Base-by-base conservation (phyloP, 176 grass and related monocot genomes). In the Alopecurus myosuroides region DNA sequence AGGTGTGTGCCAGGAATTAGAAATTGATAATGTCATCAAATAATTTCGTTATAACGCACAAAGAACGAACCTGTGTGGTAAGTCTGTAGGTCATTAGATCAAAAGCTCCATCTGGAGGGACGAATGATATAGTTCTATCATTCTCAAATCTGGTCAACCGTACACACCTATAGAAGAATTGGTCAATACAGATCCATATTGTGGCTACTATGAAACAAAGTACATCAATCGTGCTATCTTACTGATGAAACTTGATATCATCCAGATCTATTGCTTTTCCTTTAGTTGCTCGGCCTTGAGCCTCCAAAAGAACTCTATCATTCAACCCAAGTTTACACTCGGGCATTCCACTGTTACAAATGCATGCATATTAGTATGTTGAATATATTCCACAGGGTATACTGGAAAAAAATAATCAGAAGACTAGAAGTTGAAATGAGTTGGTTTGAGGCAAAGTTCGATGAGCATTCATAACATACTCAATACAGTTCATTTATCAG, bases 231-330 rank as follows among this genome's bases (percentile, higher is more conserved):
- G 0, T 69, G 46, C 11, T 6, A 81, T 49, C 92, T 93, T 83
- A 98, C 95, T 98, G 95, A 82, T 98, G 95, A 81, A 98, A 98
- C 88, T 98, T 98, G 61, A 98, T 95, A 78, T 95, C 95, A 78
- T 95, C 95, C 46, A 98, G 84, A 82, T 98, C 95, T 84, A 98
- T 98, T 17, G 95, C 93, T 85, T 98, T 98, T 75, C 95, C 95
- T 89, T 98, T 98, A 44, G 91, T 95, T 86, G 95, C 69, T 77
- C 93, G 87, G 35, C 95, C 95, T 93, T 98, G 95, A 85, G 95
- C 93, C 90, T 98, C 95, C 89, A 95, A 87, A 83, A 98, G 91
- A 80, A 98, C 93, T 56, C 93, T 93, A 69, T 98, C 95, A 57
- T 98, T 98, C 82, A 98, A 87, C 33, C 95, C 93, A 42, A 98